Evolutionary conservation across 768 basidiomycete genomes (phyloP).

Genomic region (Naganishia vishniacii): DNA sequence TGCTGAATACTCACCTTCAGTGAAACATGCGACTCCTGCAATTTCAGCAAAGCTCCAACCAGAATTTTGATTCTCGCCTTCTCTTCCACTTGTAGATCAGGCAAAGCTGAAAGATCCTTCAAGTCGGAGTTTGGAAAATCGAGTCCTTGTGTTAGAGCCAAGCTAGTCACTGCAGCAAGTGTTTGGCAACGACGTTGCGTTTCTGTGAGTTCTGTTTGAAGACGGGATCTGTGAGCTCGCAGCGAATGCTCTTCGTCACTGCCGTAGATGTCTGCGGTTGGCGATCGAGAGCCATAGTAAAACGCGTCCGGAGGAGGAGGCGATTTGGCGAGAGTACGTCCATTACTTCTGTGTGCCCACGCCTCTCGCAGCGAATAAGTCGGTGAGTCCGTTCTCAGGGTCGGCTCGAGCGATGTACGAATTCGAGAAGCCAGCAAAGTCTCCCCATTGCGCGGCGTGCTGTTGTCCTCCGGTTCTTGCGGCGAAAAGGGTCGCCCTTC

Average conservation of each 20-base stretch:
- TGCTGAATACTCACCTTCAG: constrained; percentile 62
- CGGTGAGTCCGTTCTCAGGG: background rate
- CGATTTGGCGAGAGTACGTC: constrained; percentile 27
- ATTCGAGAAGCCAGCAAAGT: constrained; percentile 12
- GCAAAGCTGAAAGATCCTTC: constrained; percentile 37
- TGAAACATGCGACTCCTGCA: constrained; percentile 82
- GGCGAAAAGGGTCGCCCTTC: constrained; percentile 44
- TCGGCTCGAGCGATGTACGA: constrained; percentile 6
- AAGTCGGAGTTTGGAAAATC: constrained; percentile 58
- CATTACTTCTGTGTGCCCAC: constrained; percentile 32
- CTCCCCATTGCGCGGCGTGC: constrained; percentile 51
- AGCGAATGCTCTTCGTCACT: constrained; percentile 4
- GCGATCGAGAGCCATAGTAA: constrained; percentile 51
- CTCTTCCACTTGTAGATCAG: constrained; percentile 53
- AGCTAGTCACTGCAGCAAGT: background rate
- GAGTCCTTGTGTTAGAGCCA: constrained; percentile 52
- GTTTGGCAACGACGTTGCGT: constrained; percentile 52
- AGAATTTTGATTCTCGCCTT: constrained; percentile 54
- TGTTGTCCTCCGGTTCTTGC: constrained; percentile 46
- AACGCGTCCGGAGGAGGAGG: constrained; percentile 61
- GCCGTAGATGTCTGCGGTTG: constrained; percentile 31
- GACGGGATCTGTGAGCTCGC: constrained; percentile 34
- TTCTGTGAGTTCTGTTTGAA: constrained; percentile 69
- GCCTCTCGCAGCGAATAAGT: constrained; percentile 32
- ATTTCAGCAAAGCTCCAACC: constrained; percentile 46